Conservation (phyloP, 352 stramenopile species). For the Pythium scleroteichum region DNA sequence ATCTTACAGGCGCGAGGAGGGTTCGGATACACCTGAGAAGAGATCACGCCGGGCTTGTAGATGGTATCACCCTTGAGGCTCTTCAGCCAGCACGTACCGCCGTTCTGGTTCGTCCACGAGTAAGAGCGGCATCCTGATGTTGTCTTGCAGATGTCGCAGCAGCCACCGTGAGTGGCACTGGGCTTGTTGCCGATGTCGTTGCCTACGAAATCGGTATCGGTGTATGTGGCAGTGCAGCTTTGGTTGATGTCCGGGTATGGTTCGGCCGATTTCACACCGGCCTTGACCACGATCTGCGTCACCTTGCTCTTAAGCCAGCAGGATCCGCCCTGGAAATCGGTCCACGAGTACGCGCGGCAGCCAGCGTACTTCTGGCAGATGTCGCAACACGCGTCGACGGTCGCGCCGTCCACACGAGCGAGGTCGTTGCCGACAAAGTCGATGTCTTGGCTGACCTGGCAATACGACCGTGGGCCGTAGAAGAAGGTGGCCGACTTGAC, state of each 20-base stretch:
- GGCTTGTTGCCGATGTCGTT: conserved; percentile 18
- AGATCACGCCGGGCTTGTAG: conserved; percentile 6
- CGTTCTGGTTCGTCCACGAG: conserved; percentile 48
- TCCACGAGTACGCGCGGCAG: conserved; percentile 62
- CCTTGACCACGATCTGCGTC: background rate
- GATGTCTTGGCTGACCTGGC: background rate
- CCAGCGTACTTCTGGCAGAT: conserved; percentile 34
- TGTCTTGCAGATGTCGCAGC: conserved; percentile 17
- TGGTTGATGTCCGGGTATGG: conserved; percentile 6
- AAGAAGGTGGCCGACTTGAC: conserved; percentile 3
- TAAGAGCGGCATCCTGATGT: conserved; percentile 1
- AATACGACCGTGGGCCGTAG: background rate
- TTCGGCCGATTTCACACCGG: conserved; percentile 12
- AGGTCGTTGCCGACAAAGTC: conserved; percentile 17
- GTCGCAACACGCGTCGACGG: conserved; percentile 26
- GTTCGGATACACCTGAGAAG: background rate
- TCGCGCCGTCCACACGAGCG: background rate
- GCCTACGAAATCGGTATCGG: conserved; percentile 6
- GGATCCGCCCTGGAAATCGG: conserved; percentile 45
- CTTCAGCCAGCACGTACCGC: conserved; percentile 64
- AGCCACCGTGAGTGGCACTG: background rate
- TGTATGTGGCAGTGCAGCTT: background rate
- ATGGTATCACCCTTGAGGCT: conserved; percentile 10
- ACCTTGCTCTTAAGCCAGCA: conserved; percentile 37
- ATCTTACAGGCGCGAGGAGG: background rate